Evolutionary conservation across 495 filamentous ascomycete species (phyloP).

Genomic region (Sphaerosporella brunnea): DNA sequence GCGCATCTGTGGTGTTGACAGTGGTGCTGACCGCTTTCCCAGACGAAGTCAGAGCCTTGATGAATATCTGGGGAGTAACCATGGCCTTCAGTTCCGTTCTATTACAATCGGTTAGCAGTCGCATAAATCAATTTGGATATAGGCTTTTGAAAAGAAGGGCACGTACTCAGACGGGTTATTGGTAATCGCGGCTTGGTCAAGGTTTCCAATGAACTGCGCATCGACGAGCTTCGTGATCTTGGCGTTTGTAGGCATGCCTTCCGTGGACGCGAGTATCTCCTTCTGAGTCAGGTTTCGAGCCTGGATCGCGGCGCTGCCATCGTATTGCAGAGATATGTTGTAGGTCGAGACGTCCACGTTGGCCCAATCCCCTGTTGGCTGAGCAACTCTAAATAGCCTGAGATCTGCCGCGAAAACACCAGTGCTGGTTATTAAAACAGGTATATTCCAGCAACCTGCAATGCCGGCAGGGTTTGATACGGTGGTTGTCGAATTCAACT

Average conservation of each 20-base stretch:
- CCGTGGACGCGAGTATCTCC: slow-evolving; percentile 29
- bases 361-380: slow-evolving; percentile 39
- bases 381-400: slow-evolving; percentile 45
- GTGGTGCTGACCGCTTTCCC: slow-evolving; percentile 37
- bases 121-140: too few species aligned
- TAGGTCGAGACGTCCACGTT: slow-evolving; percentile 31
- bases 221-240: slow-evolving; percentile 6
- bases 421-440: slow-evolving; percentile 39
- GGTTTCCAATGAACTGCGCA: slow-evolving; percentile 26
- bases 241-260: slow-evolving; percentile 14
- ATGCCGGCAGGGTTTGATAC: slow-evolving; percentile 50
- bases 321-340: slow-evolving; percentile 2
- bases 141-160: neutral
- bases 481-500: slow-evolving; percentile 12
- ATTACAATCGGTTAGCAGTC: too few species aligned
- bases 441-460: slow-evolving; percentile 65
- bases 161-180: slow-evolving; percentile 22
- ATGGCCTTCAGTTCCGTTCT: slow-evolving; percentile 39
- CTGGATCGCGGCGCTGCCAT: slow-evolving; percentile 27
- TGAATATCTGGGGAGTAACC: slow-evolving; percentile 44
- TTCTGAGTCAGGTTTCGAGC: slow-evolving; percentile 43
- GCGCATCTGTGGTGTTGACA: slow-evolving; percentile 46
- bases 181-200: slow-evolving; percentile 16
- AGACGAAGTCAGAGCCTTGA: slow-evolving; percentile 34
- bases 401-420: slow-evolving; percentile 57